Evolutionary conservation across 192 early-diverging fungal species (phyloP), one percentile per base, ranked within the genome.

Genomic region (Glomus cerebriforme): DNA sequence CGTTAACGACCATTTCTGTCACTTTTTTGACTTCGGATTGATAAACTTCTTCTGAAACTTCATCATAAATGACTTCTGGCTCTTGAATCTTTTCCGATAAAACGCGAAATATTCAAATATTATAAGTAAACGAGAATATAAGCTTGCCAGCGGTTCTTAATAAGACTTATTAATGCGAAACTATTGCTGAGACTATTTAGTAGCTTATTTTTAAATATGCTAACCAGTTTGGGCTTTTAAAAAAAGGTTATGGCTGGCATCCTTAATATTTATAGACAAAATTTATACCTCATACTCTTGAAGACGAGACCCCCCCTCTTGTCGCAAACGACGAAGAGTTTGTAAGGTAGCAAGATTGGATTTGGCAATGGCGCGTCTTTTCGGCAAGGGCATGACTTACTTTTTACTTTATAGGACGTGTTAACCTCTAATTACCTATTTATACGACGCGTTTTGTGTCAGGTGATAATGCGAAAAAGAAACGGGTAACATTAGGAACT

Each of bases 21-120:
- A 59, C 73, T 31, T 76, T 79, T 79, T 39, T 82, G 74, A 27
- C 82, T 68, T 65, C 84, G 24, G 15, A 79, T 59, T 84, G 82
- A 35, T 85, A 79, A 27, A 89, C 83, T 34, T 92, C 91, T 64
- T 95, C 92, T 71, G 88, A 85, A 45, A 94, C 85, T 63, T 87
- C 85, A 34, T 90, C 88, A 69, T 89, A 92, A 45, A 92, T 78
- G 24, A 74, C 81, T 2, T 84, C 83, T 7, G 81, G 70, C 9
- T 86, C 82, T 19, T 81, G 79, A 8, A 81, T 75, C 85, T 87
- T 59, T 58, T 8, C 32, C 7, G 2, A 72, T 17, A 17, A 75
- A 32, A 31, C 27, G 26, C 63, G 24, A 15, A 15, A 15, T 9
- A n/a, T n/a, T n/a, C n/a, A n/a, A 15, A 5, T 65, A 15, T 12